Conservation (phyloP, 2,329 filamentous ascomycete species). For the Diaporthe helianthi region DNA sequence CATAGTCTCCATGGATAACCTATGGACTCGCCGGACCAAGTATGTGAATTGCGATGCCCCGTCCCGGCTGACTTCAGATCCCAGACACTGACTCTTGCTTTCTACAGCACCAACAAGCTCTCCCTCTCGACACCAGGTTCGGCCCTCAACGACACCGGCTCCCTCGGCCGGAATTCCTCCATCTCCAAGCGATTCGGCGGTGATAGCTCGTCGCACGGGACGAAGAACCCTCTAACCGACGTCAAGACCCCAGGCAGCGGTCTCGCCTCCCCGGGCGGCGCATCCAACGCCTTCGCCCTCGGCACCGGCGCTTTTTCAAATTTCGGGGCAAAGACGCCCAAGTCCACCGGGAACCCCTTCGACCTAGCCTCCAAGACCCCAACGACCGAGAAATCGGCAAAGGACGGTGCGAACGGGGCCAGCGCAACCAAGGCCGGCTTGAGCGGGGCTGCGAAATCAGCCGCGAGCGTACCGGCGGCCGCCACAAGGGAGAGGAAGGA, state of each 20-base stretch:
- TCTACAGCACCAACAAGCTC: slow-evolving; percentile 80
- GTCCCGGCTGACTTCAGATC: background rate
- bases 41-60: slow-evolving; percentile 53
- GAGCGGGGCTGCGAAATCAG: slow-evolving; percentile 49
- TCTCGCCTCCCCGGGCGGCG: slow-evolving; percentile 75
- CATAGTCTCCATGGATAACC: slow-evolving; percentile 62
- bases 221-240: slow-evolving; percentile 79
- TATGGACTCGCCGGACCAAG: slow-evolving; percentile 87
- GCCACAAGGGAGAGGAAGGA: slow-evolving; percentile 39
- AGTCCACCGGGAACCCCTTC: slow-evolving; percentile 81
- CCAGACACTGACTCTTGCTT: slow-evolving; percentile 35
- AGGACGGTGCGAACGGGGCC: slow-evolving; percentile 48
- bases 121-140: slow-evolving; percentile 79
- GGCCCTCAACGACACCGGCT: slow-evolving; percentile 54
- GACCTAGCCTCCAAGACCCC: slow-evolving; percentile 73
- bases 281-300: slow-evolving; percentile 89
- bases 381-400: slow-evolving; percentile 68
- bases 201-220: slow-evolving; percentile 75
- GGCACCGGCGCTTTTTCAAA: slow-evolving; percentile 96
- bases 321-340: slow-evolving; percentile 91
- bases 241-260: slow-evolving; percentile 74
- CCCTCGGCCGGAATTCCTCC: slow-evolving; percentile 62
- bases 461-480: slow-evolving; percentile 48
- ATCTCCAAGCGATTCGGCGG: slow-evolving; percentile 78
- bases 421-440: slow-evolving; percentile 54